Evolutionary conservation across 208 protist species (phyloP).

Genomic region (Acanthamoeba divionensis): DNA sequence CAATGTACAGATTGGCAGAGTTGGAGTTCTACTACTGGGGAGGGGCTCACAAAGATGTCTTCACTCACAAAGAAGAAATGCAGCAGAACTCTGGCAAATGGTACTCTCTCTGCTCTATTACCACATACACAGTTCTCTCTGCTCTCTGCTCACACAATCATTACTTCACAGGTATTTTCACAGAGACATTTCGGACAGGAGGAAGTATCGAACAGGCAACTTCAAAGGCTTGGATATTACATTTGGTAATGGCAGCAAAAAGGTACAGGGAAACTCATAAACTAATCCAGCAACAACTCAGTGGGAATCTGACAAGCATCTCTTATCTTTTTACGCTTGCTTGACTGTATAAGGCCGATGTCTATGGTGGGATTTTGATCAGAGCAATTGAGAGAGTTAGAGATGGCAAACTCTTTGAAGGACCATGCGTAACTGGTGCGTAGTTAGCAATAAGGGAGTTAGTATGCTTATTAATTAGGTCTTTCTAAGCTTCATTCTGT

Average conservation of each 20-base stretch:
- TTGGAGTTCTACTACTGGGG: constrained; percentile 44
- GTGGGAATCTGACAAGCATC: no score
- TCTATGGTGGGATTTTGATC: constrained; percentile 24
- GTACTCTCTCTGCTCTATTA: not conserved
- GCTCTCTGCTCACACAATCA: not conserved
- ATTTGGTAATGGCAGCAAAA: not conserved
- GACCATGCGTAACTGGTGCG: constrained; percentile 18
- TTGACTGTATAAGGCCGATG: not conserved
- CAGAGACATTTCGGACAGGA: not conserved
- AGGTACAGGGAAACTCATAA: not conserved
- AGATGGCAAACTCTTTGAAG: constrained; percentile 42
- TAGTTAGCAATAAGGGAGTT: not conserved
- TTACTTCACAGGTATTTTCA: constrained; percentile 32
- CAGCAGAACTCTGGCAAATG: not conserved
- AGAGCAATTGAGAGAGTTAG: constrained; percentile 16
- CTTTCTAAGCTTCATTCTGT: not conserved
- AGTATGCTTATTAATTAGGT: not conserved
- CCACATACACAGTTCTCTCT: not conserved
- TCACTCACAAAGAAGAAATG: constrained; percentile 34
- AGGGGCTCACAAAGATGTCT: not conserved
- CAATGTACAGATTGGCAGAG: constrained; percentile 29
- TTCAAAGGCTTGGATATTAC: constrained; percentile 51
- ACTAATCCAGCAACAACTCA: not conserved
- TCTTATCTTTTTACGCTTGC: no score
- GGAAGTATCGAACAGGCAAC: constrained; percentile 19